Evolutionary conservation across 495 filamentous ascomycete species (phyloP), one percentile per base, ranked within the genome.

Genomic region (Cercophora scortea): DNA sequence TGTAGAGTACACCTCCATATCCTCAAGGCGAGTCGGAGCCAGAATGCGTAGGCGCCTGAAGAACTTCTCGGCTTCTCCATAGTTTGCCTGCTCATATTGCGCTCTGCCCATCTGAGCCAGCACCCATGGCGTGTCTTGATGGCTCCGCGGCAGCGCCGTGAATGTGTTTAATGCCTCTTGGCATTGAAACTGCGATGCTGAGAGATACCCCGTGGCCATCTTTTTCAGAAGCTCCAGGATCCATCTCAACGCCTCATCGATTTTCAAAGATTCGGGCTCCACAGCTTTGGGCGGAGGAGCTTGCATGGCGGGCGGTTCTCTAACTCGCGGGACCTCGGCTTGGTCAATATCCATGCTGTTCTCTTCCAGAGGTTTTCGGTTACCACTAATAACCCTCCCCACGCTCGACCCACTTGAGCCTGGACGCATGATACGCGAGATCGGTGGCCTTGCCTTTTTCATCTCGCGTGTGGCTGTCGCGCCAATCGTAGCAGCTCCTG

Each of bases 1-100:
- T 11, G 94, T 97, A 4, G 92, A 96, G 66, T 93, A 98, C 17
- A 95, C 84, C 61, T 98, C 93, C 91, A 96, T 96, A 61, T 95
- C 91, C 57, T 91, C 86, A 44, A 90, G 74, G 16, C 87, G 81
- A 4, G 87, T 85, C 7, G 90, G 90, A 19, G 87, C 82, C 44
- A 91, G 71, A 38, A 80, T 74, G 52, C 86, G 85, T 34, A 96
- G 78, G 42, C 84, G 80, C 39, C 81, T 70, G 66, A 94, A 98
- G 58, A 82, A 83, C 59, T 87, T 89, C 59, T 95, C 91, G 6
- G 93, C 89, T 45, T 95, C 88, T 1, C 73, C 67, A 60, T 96
- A 96, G 62, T 84, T 77, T 1, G 85, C 84, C 66, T 88, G 85
- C 69, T 98, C 93, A 64, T 93, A 95, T 61, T 90, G 80, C 16